Base-by-base conservation (phyloP, 2,329 filamentous ascomycete species). In the Neofusicoccum laricinum region DNA sequence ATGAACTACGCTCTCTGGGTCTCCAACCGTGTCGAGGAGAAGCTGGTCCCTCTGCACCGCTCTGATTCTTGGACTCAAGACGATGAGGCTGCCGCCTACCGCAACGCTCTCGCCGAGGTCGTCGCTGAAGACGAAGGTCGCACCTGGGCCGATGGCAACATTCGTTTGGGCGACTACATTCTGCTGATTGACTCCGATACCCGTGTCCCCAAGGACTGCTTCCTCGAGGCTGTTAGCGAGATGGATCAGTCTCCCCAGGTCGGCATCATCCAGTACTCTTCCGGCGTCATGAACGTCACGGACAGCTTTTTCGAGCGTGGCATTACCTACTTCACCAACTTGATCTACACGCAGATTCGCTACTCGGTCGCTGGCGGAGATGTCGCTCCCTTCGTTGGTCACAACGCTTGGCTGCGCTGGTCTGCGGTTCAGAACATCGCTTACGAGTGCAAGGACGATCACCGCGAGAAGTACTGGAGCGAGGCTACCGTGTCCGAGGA, bases 401-500 rank as follows among this genome's bases (percentile, higher is more conserved):
- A 92, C 79, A 92, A 92, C 68, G 90, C 90, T 58, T 82, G 92
- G 49, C 84, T 92, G 21, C 87, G 90, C 70, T 92, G 90, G 90
- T 85, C 86, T 58, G 90, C 90, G 38, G 84, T 92, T 64, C 90
- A 92, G 76, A 85, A 90, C 68, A 88, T 92, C 46, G 85, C 86
- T 14, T 92, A 91, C 75, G 55, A 83, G 70, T 88, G 90, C 71
- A 84, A 88, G 67, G 87, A 90, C 67, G 87, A 88, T 12, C 87
- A 90, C 68, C 71, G 72, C 36, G 89, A 92, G 72, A 92, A 92
- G 77, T 92, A 90, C 79, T 93, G 90, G 90, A 92, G 89, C 7
- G 90, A 93, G 76, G 87, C 85, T 41, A 90, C 92, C 72, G 90
- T 93, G 66, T 92, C 89, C 2, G 90, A 93, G 73, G 90, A 93